Base-by-base conservation (phyloP, 768 basidiomycete species). In the Xerocomellus dryophilus region DNA sequence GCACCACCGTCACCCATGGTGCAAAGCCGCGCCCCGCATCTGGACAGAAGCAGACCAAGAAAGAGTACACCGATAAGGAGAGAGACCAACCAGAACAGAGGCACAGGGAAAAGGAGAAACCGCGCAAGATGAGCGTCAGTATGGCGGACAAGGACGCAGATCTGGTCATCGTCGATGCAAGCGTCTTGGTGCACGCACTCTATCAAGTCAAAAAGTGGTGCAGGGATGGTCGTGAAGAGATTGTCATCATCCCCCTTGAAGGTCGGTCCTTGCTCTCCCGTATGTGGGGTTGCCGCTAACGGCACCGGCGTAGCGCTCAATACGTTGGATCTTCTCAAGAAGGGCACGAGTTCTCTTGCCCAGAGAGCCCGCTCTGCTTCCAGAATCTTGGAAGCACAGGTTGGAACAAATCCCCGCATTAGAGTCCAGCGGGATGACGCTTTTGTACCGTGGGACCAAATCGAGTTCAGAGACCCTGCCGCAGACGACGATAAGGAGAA, bases 271-370 rank as follows among this genome's bases (percentile, higher is more conserved):
- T 7, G 2, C 36, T 27, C 31, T 55, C 25, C 39, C 36, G 23
- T 34, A 17, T 17, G 18, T 23, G 7, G 25, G 11, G 48, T 53
- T 47, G 45, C 5, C 45, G 34, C 62, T 62, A 57, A 60, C 21
- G 15, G 42, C 31, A 31, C 23, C 40, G 23, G 21, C 47, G 23
- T 67, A 96, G 93, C 88, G 9, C 78, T 97, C 25, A 95, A 93
- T 64, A 95, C 93, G 0, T 79, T 97, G 3, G 94, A 97, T 66
- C 74, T 95, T 2, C 81, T 96, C 64, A 97, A 97, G 80, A 97
- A 96, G 67, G 93, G 93, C 1, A 84, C 85, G 0, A 88, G 79
- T 25, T 73, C 81, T 0, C 78, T 93, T 11, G 91, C 93, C 0
- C 83, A 89, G 65, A 84, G 86, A 25, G 93, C 93, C 2, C 88